Base-by-base conservation (phyloP, 257 asterid genomes). In the Gardenia jasminoides region DNA sequence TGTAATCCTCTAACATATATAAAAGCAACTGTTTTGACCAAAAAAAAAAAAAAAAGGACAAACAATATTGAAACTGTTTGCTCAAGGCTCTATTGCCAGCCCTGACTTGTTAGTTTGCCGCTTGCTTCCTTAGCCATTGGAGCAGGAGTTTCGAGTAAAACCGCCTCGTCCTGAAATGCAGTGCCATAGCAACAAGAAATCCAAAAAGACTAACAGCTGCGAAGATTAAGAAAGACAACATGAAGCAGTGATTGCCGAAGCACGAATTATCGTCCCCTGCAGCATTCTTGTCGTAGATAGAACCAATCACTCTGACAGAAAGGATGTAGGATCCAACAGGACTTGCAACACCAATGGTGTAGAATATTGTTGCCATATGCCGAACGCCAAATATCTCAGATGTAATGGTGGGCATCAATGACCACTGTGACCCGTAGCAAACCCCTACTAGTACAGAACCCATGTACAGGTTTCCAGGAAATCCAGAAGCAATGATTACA, bases 401-500 rank as follows among this genome's bases (percentile, higher is more conserved):
- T 13, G 97, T 87, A 15, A 92, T 93, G 1, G 98, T 95, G 20
- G 99, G 99, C 99, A 95, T 95, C 87, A 95, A 74, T 0, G 98
- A 93, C 99, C 99, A 95, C 16, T 95, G 99, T 6, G 99, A 88
- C 10, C 98, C 99, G 33, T 93, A 95, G 61, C 97, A 93, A 19
- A 95, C 79, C 0, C 99, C 98, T 1, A 93, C 93, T 20, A 95
- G 52, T 9, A 95, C 87, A 0, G 97, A 93, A 13, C 97, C 99
- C 11, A 91, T 69, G 7, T 91, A 95, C 22, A 95, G 76, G 76
- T 90, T 91, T 10, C 97, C 96, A 0, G 92, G 82, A 76, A 95
- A 88, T 61, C 99, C 97, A 20, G 91, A 91, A 5, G 89, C 96
- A 7, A 93, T 88, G 22, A 91, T 81, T 13, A 89, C 50, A 81